Percentiles rank a stretch among this genome's conserved stretches.
Evolutionary conservation across 2,329 filamentous ascomycete species (phyloP).

Genomic region (Pseudogymnoascus sp.): DNA sequence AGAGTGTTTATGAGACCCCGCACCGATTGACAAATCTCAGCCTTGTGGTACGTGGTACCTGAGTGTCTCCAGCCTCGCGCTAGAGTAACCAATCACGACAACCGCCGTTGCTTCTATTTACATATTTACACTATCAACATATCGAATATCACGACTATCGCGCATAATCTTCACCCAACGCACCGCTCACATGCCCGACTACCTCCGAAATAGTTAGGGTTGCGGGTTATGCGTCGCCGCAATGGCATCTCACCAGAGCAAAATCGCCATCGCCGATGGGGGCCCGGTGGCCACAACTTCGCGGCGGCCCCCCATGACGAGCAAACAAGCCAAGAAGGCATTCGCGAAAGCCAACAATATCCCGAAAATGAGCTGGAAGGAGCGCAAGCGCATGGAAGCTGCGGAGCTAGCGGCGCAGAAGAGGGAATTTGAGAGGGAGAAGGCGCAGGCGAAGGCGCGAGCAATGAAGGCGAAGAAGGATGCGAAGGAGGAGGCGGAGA

Average conservation of each 20-base stretch:
- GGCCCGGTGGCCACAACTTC: not conserved
- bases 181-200: not conserved
- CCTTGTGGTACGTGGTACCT: conserved; percentile 6
- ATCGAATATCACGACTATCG: not conserved
- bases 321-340: conserved; percentile 40
- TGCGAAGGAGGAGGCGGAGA: conserved; percentile 42
- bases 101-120: not conserved
- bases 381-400: conserved; percentile 30
- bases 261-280: conserved; percentile 1
- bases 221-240: not conserved
- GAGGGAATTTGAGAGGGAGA: conserved; percentile 45
- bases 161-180: not conserved
- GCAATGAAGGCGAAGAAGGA: conserved; percentile 47
- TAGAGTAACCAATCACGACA: conserved; percentile 3
- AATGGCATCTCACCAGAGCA: not conserved
- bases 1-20: not conserved
- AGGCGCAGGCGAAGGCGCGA: conserved; percentile 41
- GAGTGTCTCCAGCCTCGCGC: not conserved
- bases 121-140: conserved; percentile 5
- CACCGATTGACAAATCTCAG: not conserved
- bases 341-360: conserved; percentile 35
- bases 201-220: not conserved
- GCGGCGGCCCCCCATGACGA: conserved; percentile 34
- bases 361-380: conserved; percentile 35
- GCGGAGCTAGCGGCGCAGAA: conserved; percentile 30